phyloP scores from a whole-genome alignment of 2,329 filamentous ascomycete species.

The Didymella arachidicola region DNA sequence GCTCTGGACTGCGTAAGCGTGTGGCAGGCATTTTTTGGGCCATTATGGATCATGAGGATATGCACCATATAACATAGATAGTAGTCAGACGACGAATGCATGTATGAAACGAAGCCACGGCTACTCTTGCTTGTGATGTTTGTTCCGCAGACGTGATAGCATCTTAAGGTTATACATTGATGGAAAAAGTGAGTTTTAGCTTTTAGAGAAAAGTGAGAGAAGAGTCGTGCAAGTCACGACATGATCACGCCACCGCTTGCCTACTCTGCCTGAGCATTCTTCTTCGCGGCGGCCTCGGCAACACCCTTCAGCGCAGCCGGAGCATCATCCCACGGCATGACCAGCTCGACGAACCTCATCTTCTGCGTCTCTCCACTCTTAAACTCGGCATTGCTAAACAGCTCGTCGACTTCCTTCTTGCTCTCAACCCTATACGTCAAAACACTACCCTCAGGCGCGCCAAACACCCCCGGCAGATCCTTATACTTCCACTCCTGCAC shows the following conservation, averaged over 20 bases:
- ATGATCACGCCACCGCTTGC: neutral
- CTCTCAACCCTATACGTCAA: constrained; percentile 74
- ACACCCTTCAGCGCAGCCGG: constrained; percentile 74
- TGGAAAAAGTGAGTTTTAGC: neutral
- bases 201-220: neutral
- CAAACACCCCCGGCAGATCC: constrained; percentile 72
- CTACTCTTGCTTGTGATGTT: neutral
- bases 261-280: constrained; percentile 57
- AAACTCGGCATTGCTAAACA: constrained; percentile 72
- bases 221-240: neutral
- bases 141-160: neutral
- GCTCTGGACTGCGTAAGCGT: constrained; percentile 26
- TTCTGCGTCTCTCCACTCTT: constrained; percentile 44
- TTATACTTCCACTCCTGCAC: constrained; percentile 78
- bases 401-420: constrained; percentile 69
- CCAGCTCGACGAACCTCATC: constrained; percentile 79
- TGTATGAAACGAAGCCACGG: neutral
- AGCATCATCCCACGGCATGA: constrained; percentile 81
- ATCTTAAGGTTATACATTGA: neutral
- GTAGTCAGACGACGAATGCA: constrained; percentile 7
- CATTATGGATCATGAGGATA: constrained; percentile 34
- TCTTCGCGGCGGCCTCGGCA: constrained; percentile 73
- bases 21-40: constrained; percentile 37
- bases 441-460: constrained; percentile 64
- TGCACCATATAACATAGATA: constrained; percentile 45